These are phyloP conservation scores for Yarrowia bubula DNA, from an alignment of 805 yeast genomes.

Conservation along the genomic window DNA sequence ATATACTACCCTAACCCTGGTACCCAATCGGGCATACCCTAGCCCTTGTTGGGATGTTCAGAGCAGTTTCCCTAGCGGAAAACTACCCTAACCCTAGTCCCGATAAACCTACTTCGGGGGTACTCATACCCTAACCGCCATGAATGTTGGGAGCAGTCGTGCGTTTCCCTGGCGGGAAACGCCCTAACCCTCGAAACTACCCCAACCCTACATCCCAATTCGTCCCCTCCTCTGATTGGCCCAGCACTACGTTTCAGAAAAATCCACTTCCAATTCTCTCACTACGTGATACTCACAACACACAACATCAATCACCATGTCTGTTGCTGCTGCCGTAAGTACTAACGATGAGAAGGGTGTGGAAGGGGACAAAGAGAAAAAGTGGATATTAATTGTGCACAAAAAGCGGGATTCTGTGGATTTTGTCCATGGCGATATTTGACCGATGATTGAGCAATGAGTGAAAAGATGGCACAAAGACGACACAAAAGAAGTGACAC, in stretches of 20 bases:
- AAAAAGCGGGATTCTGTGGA: neutral
- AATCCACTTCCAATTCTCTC: slow-evolving; percentile 18
- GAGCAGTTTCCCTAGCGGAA: too few relatives aligned
- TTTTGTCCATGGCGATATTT: neutral
- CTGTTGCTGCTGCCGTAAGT: slow-evolving; percentile 28
- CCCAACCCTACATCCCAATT: slow-evolving; percentile 14
- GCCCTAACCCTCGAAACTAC: neutral
- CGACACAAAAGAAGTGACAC: neutral
- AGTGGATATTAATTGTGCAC: neutral
- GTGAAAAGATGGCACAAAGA: neutral
- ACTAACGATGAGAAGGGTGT: neutral
- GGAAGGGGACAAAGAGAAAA: neutral
- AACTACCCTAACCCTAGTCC: too few relatives aligned
- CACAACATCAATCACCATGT: slow-evolving; percentile 26
- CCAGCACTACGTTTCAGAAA: slow-evolving; percentile 15
- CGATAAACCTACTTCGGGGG: too few relatives aligned
- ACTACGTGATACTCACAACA: slow-evolving; percentile 26
- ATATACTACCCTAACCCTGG: too few relatives aligned
- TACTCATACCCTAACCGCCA: too few relatives aligned
- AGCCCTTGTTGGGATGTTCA: too few relatives aligned
- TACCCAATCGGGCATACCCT: too few relatives aligned
- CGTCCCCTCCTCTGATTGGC: slow-evolving; percentile 15
- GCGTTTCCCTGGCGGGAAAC: too few relatives aligned
- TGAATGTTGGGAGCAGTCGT: too few relatives aligned
- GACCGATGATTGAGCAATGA: neutral